Conservation (phyloP, 139 green algal genomes). For the Limnomonas spitsbergensis region DNA sequence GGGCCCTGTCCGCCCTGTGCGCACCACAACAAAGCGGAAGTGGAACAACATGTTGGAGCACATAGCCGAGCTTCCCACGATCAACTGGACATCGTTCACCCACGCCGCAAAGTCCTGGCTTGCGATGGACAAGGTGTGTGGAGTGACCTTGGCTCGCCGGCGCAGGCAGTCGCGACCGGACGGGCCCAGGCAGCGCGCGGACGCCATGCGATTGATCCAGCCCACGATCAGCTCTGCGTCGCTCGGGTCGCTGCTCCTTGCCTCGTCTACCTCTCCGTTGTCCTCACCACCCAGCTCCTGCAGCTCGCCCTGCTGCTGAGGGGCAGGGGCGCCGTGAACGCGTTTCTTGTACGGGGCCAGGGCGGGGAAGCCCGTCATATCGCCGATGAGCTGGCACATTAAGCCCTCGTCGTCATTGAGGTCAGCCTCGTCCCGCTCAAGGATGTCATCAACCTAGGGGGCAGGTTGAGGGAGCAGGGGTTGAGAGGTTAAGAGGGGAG, state of each 20-base stretch:
- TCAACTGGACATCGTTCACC: not conserved
- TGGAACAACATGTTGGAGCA: conserved; percentile 4
- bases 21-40: not conserved
- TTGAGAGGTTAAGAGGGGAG: no score
- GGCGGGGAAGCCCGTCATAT: not conserved
- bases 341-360: not conserved
- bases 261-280: not conserved
- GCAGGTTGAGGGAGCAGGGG: no score
- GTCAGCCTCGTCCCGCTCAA: not conserved
- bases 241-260: not conserved
- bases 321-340: not conserved
- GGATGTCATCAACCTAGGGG: not conserved
- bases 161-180: not conserved
- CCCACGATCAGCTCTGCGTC: not conserved
- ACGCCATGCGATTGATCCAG: not conserved
- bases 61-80: not conserved
- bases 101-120: not conserved
- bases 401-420: not conserved
- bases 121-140: not conserved
- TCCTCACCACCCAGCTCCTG: not conserved
- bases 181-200: not conserved
- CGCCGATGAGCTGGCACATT: conserved; percentile 6
- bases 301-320: not conserved
- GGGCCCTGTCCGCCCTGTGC: no score
- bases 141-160: not conserved